These are phyloP conservation scores for Plantago elongata DNA, from an alignment of 257 asterid genomes.

Conservation along the genomic window DNA sequence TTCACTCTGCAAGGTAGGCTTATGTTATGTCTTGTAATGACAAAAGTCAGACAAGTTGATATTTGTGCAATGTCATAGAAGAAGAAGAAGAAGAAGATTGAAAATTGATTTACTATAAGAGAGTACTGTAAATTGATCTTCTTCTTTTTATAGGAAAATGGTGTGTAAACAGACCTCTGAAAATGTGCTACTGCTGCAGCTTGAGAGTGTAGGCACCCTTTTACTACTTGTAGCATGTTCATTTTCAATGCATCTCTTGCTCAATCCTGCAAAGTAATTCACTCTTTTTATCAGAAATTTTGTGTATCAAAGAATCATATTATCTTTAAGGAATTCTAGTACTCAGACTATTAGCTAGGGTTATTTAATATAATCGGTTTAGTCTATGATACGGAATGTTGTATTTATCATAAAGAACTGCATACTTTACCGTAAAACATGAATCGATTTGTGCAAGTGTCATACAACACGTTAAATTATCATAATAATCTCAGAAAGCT, in stretches of 20 bases:
- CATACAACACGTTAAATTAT: too few species aligned
- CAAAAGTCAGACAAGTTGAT: conserved; percentile 21
- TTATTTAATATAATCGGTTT: too few species aligned
- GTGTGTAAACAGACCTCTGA: conserved; percentile 32
- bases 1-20: background rate
- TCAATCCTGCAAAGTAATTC: conserved; percentile 33
- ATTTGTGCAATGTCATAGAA: conserved; percentile 17
- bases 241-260: conserved; percentile 31
- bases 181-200: conserved; percentile 29
- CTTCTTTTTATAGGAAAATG: background rate
- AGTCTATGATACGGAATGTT: too few species aligned
- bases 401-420: too few species aligned
- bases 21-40: conserved; percentile 21
- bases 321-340: background rate
- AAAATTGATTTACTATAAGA: background rate
- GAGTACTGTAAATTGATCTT: too few species aligned
- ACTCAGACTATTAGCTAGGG: too few species aligned
- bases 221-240: conserved; percentile 22
- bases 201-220: conserved; percentile 26
- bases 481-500: too few species aligned
- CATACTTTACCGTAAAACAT: too few species aligned
- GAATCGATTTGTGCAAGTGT: too few species aligned
- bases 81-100: background rate
- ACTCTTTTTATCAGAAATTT: background rate
- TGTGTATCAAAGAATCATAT: background rate